Evolutionary conservation across 2,329 filamentous ascomycete species (phyloP), one percentile per base, ranked within the genome.

Genomic region (Drechslerella dactyloides): DNA sequence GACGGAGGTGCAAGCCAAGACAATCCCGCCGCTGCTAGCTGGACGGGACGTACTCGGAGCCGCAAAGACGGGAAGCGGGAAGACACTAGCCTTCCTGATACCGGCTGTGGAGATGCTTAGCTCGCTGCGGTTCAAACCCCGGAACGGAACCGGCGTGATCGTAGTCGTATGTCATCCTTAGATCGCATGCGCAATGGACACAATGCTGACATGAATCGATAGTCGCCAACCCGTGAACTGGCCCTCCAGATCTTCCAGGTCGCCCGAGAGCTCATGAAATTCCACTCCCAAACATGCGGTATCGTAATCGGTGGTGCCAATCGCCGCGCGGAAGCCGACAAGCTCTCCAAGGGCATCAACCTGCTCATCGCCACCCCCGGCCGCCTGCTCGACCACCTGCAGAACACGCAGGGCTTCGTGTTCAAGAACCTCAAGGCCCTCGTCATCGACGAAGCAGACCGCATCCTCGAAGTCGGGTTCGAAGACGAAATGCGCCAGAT

Each of bases 401-500:
- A 94, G 80, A 96, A 93, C 79, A 97, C 94, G 0, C 89, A 89
- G 66, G 88, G 89, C 19, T 97, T 97, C 75, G 82, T 89, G 0
- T 96, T 91, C 85, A 96, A 96, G 84, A 96, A 97, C 80, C 82
- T 96, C 76, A 92, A 93, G 80, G 90, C 91, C 0, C 84, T 99
- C 37, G 86, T 99, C 75, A 97, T 97, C 75, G 94, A 99, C 77
- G 94, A 99, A 82, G 94, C 94, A 17, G 94, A 99, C 79, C 89
- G 94, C 53, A 97, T 99, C 74, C 83, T 99, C 50, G 94, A 99
- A 82, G 91, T 97, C 74, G 93, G 94, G 77, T 99, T 99, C 84
- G 94, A 99, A 80, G 94, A 97, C 78, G 94, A 99, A 82, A 96
- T 99, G 90, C 86, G 91, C 74, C 89, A 96, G 79, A 96, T 99